Conservation (phyloP, 1,139 yeast genomes). For the Groenewaldozyma sp. region DNA sequence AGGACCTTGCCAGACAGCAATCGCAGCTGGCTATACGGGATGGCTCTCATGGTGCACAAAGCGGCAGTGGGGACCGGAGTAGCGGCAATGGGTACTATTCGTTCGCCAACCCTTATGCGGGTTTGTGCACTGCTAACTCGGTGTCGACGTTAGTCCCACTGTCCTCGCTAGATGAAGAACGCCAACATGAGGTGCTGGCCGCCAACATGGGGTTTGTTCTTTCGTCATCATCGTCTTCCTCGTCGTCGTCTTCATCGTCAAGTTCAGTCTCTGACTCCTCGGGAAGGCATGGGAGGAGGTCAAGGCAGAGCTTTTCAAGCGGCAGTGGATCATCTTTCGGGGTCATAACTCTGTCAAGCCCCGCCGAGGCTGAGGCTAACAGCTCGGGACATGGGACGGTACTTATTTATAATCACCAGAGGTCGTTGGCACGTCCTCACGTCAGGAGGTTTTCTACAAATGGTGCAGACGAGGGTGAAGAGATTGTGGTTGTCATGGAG, state of each 20-base stretch:
- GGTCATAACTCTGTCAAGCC: too few relatives aligned
- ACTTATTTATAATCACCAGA: conserved; percentile 1
- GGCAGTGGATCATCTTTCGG: too few relatives aligned
- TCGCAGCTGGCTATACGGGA: conserved; percentile 26
- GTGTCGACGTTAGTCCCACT: conserved; percentile 21
- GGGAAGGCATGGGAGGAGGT: too few relatives aligned
- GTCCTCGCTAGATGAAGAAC: conserved; percentile 27
- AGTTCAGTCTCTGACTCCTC: neutral
- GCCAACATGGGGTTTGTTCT: neutral
- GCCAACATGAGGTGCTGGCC: conserved; percentile 18
- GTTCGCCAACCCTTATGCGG: conserved; percentile 17
- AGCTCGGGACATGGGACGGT: neutral
- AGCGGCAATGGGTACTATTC: conserved; percentile 11
- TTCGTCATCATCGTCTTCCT: neutral
- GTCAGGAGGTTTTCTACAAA: neutral
- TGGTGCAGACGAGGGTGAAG: neutral
- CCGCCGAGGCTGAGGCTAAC: too few relatives aligned
- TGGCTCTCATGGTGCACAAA: conserved; percentile 12
- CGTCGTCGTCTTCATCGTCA: neutral
- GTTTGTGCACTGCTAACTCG: conserved; percentile 14
- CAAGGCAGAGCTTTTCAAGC: too few relatives aligned
- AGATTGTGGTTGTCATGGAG: conserved; percentile 8
- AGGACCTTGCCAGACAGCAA: conserved; percentile 33
- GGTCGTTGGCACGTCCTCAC: conserved; percentile 1
- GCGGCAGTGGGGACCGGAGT: conserved; percentile 9